A percentile compares a stretch with the other conserved stretches of the same genome.
These are phyloP conservation scores for Claviceps monticola DNA, from an alignment of 2,329 filamentous ascomycete genomes.

Conservation along the genomic window DNA sequence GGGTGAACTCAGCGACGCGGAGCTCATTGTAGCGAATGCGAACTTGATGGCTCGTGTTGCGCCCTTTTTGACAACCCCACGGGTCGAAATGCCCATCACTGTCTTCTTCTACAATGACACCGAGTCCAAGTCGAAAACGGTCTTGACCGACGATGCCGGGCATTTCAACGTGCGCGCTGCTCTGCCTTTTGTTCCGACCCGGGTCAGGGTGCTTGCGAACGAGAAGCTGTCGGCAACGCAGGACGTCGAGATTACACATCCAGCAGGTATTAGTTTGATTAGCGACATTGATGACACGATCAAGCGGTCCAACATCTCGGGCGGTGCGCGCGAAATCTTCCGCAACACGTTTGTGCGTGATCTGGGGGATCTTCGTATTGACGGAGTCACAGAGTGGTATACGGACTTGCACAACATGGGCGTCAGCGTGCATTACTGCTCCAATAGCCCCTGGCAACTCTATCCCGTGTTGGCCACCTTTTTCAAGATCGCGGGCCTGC, in stretches of 20 bases:
- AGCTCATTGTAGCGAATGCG: constrained; percentile 67
- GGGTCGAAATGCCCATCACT: constrained; percentile 66
- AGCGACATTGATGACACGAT: constrained; percentile 97
- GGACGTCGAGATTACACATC: constrained; percentile 62
- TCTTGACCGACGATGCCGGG: constrained; percentile 75
- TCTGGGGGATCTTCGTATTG: constrained; percentile 64
- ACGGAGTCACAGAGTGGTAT: constrained; percentile 88
- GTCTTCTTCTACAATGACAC: constrained; percentile 89
- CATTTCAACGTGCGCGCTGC: constrained; percentile 74
- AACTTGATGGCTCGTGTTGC: constrained; percentile 78
- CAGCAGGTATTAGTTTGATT: constrained; percentile 75
- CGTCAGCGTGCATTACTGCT: constrained; percentile 89
- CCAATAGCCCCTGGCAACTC: constrained; percentile 98
- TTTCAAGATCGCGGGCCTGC: constrained; percentile 67
- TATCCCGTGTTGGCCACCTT: constrained; percentile 80
- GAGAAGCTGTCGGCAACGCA: constrained; percentile 74
- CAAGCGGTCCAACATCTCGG: constrained; percentile 83
- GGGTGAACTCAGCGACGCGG: constrained; percentile 56
- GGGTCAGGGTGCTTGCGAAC: constrained; percentile 75
- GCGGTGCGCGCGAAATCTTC: constrained; percentile 86
- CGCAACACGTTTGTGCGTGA: constrained; percentile 90
- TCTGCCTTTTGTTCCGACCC: constrained; percentile 79
- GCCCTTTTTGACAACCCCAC: constrained; percentile 78
- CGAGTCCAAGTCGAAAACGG: constrained; percentile 68
- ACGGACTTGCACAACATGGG: constrained; percentile 60